Conservation (phyloP, 768 basidiomycete species). For the Mycena leptocephala region DNA sequence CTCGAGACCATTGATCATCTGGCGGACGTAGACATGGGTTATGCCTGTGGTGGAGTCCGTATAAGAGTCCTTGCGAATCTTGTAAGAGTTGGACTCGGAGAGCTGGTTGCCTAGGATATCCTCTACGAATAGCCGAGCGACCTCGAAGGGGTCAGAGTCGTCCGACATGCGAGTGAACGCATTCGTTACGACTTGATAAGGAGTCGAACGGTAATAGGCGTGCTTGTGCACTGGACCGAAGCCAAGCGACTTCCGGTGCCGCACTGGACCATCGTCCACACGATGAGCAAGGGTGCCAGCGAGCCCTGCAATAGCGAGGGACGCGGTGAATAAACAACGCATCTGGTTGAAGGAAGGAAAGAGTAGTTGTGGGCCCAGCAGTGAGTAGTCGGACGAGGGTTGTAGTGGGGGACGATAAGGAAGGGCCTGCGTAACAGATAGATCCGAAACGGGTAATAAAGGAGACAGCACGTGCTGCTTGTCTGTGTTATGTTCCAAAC, state of each 20-base stretch:
- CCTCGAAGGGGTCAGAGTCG: constrained; percentile 67
- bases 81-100: constrained; percentile 60
- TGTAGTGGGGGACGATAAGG: neutral
- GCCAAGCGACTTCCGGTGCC: constrained; percentile 86
- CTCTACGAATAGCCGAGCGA: constrained; percentile 76
- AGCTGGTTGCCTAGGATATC: constrained; percentile 62
- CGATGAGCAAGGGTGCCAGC: constrained; percentile 71
- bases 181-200: constrained; percentile 62
- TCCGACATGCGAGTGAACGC: constrained; percentile 57
- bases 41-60: constrained; percentile 90
- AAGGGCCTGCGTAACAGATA: neutral
- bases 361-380: constrained; percentile 23
- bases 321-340: constrained; percentile 79
- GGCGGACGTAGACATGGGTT: constrained; percentile 91
- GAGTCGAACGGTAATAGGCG: constrained; percentile 73
- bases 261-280: constrained; percentile 51
- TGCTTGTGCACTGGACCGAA: constrained; percentile 90
- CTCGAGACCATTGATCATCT: constrained; percentile 89
- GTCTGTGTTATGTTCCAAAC: neutral
- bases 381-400: neutral
- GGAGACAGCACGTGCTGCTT: neutral
- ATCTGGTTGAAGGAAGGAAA: constrained; percentile 51
- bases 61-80: constrained; percentile 88
- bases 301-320: constrained; percentile 72
- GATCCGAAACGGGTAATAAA: neutral